A percentile compares a stretch with the other conserved stretches of the same genome.
Conservation (phyloP, 1,139 yeast species). For the Pichia sp. region DNA sequence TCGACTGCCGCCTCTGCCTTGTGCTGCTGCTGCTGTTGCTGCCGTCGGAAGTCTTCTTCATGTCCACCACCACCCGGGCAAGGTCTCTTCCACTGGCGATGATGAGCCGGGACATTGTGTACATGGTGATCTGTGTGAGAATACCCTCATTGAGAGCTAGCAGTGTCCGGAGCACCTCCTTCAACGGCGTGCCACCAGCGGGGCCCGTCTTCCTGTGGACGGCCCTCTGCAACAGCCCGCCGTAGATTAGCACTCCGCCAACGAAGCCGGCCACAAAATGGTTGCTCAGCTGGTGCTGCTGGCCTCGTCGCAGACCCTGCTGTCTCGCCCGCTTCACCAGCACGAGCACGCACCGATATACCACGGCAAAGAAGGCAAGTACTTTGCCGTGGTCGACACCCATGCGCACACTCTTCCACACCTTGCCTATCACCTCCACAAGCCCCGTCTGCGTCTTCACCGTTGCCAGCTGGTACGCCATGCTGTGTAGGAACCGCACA, state of each 20-base stretch:
- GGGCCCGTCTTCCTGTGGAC: too few relatives aligned
- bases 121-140: conserved; percentile 57
- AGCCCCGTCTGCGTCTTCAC: conserved; percentile 42
- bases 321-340: neutral
- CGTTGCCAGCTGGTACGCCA: conserved; percentile 43
- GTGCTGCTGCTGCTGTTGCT: conserved; percentile 12
- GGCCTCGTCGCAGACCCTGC: neutral
- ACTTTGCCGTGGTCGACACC: conserved; percentile 65
- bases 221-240: conserved; percentile 37
- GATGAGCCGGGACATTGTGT: conserved; percentile 54
- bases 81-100: conserved; percentile 47
- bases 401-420: conserved; percentile 42
- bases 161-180: neutral
- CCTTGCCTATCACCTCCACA: conserved; percentile 42
- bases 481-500: conserved; percentile 70
- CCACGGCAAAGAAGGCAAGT: conserved; percentile 61
- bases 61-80: conserved; percentile 22
- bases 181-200: too few relatives aligned
- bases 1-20: conserved; percentile 34
- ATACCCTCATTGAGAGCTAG: conserved; percentile 39
- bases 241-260: conserved; percentile 65
- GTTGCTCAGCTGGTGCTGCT: neutral
- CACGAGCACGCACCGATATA: conserved; percentile 42
- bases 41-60: neutral
- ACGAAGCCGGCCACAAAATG: conserved; percentile 60